phyloP scores from a whole-genome alignment of 2,329 filamentous ascomycete genomes.

The Xylariales sp. region DNA sequence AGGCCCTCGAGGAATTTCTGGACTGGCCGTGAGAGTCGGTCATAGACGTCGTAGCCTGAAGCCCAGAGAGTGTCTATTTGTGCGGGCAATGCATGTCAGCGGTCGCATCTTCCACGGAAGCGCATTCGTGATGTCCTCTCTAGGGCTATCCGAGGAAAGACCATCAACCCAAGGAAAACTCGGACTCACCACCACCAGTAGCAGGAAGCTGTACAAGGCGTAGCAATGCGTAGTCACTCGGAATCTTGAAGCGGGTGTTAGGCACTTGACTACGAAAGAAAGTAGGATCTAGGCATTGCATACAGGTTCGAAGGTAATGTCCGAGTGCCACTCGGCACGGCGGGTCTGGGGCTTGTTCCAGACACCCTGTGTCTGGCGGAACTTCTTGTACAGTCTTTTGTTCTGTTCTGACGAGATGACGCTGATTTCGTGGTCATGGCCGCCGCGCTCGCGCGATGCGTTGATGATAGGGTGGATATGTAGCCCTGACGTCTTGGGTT shows the following conservation, averaged over 20 bases:
- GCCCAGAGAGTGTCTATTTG: constrained; percentile 57
- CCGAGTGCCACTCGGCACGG: constrained; percentile 62
- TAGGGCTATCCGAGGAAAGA: background rate
- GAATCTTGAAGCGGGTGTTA: background rate
- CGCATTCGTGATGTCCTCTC: background rate
- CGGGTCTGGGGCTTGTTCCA: constrained; percentile 57
- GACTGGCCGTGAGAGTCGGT: constrained; percentile 60
- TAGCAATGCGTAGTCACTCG: constrained; percentile 63
- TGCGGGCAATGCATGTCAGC: background rate
- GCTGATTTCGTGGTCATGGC: constrained; percentile 70
- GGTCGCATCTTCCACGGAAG: background rate
- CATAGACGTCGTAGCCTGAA: constrained; percentile 60
- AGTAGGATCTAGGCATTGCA: background rate
- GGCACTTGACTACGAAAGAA: background rate
- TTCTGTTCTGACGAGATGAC: constrained; percentile 69
- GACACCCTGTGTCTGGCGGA: constrained; percentile 36
- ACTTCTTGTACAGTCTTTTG: constrained; percentile 60
- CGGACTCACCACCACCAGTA: constrained; percentile 56
- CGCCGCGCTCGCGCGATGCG: constrained; percentile 63
- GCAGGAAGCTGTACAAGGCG: constrained; percentile 59
- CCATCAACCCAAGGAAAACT: background rate
- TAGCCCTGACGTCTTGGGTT: constrained; percentile 64
- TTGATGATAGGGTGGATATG: constrained; percentile 71
- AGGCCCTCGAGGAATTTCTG: constrained; percentile 61
- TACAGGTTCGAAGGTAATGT: constrained; percentile 67